Conservation (phyloP, 1,139 yeast species). For the Yamadazyma epiphylla region DNA sequence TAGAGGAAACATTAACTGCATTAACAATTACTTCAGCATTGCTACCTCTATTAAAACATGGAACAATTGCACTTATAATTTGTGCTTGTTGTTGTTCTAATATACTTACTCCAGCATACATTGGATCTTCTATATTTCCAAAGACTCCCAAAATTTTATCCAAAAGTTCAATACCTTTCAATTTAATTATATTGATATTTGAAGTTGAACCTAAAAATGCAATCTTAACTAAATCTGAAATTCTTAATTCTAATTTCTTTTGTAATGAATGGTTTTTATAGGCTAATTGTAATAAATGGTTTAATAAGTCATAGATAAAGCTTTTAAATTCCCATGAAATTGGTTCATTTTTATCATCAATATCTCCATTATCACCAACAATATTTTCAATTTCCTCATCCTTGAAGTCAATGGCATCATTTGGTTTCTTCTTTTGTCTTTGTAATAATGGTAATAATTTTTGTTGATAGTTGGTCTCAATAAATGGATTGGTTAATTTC, state of each 20-base stretch:
- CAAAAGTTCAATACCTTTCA: constrained; percentile 64
- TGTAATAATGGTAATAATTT: constrained; percentile 43
- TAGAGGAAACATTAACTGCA: constrained; percentile 79
- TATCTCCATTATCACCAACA: constrained; percentile 28
- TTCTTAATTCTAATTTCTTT: constrained; percentile 42
- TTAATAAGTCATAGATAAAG: constrained; percentile 57
- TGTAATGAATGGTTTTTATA: constrained; percentile 36
- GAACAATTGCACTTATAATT: constrained; percentile 82
- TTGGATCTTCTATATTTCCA: constrained; percentile 69
- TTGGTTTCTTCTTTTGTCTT: constrained; percentile 39
- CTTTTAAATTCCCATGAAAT: constrained; percentile 68
- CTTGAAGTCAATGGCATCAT: constrained; percentile 28
- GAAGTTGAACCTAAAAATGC: constrained; percentile 84
- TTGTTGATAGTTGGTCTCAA: constrained; percentile 38
- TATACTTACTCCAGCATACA: constrained; percentile 66
- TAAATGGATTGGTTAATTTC: constrained; percentile 35
- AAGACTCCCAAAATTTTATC: constrained; percentile 36
- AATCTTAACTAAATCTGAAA: constrained; percentile 74
- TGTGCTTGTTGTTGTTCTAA: constrained; percentile 95
- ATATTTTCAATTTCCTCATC: constrained; percentile 48
- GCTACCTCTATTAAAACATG: constrained; percentile 78
- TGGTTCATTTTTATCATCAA: constrained; percentile 52
- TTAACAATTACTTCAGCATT: constrained; percentile 71
- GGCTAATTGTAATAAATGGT: constrained; percentile 45
- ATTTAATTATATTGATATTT: constrained; percentile 55